Conservation (phyloP, 148 eudicot species). For the Gaultheria prostrata region DNA sequence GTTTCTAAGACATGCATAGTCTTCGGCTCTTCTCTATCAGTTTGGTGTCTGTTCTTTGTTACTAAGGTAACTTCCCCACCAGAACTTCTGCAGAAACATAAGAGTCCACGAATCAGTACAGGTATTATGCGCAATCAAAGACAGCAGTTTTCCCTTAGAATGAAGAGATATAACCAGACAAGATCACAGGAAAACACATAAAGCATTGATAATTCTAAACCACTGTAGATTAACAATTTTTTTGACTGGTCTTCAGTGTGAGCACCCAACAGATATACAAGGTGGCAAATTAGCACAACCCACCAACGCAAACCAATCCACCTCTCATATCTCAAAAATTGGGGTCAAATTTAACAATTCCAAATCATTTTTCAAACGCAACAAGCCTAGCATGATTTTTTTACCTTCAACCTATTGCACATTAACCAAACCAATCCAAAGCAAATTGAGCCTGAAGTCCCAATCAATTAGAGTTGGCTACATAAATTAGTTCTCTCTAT, state of each 20-base stretch:
- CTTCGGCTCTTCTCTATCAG: background rate
- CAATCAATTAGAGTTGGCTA: background rate
- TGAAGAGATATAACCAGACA: background rate
- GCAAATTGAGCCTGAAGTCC: background rate
- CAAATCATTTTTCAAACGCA: background rate
- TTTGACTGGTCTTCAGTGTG: background rate
- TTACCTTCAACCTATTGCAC: background rate
- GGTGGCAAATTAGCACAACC: background rate
- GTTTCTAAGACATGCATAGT: background rate
- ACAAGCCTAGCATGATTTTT: background rate
- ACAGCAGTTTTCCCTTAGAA: background rate
- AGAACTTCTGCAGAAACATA: conserved; percentile 4
- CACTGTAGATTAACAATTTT: background rate
- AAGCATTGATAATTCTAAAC: background rate
- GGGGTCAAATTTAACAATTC: background rate
- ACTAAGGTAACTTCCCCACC: background rate
- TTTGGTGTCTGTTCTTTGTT: background rate
- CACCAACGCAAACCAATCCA: background rate
- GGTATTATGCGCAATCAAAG: background rate
- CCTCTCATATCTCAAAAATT: background rate
- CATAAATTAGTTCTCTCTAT: background rate
- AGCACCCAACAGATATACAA: background rate
- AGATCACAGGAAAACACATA: background rate
- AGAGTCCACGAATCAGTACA: background rate
- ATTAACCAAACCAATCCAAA: background rate